Evolutionary conservation across 345 rosid species (phyloP), one percentile per base, ranked within the genome.

Genomic region (Melaleuca alternifolia): DNA sequence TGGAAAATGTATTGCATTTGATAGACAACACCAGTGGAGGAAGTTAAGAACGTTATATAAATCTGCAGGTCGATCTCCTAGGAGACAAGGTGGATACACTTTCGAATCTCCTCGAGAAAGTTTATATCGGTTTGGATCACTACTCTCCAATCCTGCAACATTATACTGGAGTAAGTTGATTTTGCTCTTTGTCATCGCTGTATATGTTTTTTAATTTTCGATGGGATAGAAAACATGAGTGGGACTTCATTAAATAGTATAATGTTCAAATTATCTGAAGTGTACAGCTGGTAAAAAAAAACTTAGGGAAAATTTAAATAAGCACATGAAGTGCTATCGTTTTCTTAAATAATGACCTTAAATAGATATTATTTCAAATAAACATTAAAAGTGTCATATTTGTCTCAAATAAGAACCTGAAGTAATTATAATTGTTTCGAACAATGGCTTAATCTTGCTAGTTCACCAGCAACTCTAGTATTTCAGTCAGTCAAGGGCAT

Each of bases 81-180:
- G 99, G 97, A 16, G 97, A 97, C 86, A 93, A 95, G 89, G 99
- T 97, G 91, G 98, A 96, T 76, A 65, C 90, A 51, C 95, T 92
- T 83, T 87, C 91, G 85, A 82, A 93, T 86, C 96, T 96, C 88
- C 98, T 95, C 46, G 98, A 94, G 91, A 97, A 97, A 90, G 94
- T 97, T 86, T 95, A 96, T 89, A 95, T 96, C 48, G 98, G 96
- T 5, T 92, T 97, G 28, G 98, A 97, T 89, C 98, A 97, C 91
- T 97, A 97, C 87, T 95, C 99, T 86, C 97, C 98, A 11, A 75
- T 97, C 88, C 89, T 96, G 90, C 89, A 90, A 88, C 98, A 97
- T 87, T 97, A 97, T 92, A 93, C 98, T 52, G 98, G 99, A 59
- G 99, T 97, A 93, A 92, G 94, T 89, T 57, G 65, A 59, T 76